Base-by-base conservation (phyloP, 2,329 filamentous ascomycete species). In the Remersonia thermophila region DNA sequence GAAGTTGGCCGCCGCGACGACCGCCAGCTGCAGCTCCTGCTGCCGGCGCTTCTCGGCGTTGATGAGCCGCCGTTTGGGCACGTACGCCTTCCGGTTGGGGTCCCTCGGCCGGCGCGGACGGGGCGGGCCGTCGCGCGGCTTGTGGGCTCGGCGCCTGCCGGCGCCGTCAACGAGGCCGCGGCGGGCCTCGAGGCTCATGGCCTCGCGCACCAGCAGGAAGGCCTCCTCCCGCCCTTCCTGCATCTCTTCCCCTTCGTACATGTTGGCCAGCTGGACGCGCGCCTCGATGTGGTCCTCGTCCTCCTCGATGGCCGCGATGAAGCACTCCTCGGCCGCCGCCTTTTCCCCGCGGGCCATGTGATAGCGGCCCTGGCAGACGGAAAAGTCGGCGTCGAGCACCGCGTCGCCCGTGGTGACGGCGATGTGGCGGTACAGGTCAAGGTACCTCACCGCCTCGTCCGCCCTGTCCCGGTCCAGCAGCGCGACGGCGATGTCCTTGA, bases 181-280 rank as follows among this genome's bases (percentile, higher is more conserved):
- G 16, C 35, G 61, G 39, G 69, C 68, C 43, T 71, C 71, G 15
- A 86, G 61, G 23, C 73, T 66, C 47, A 89, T 71, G 7, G 83
- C 77, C 53, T 93, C 80, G 25, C 80, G 80, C 33, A 83, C 75
- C 34, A 86, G 72, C 40, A 81, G 77, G 40, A 86, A 73, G 1
- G 86, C 86, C 50, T 84, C 76, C 49, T 86, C 80, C 15, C 72
- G 44, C 4, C 50, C 50, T 30, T 52, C 50, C 31, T 47, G 76
- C 59, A 80, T 74, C 43, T 77, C 77, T 30, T 71, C 71, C 44
- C 70, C 75, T 54, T 93, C 84, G 51, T 93, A 94, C 56, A 95
- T 74, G 49, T 82, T 86, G 10, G 84, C 84, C 8, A 95, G 66
- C 48, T 84, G 75, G 20, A 83, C 75, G 27, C 84, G 78, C 27